Base-by-base conservation (phyloP, 2,329 filamentous ascomycete genomes). In the Dendryphion nanum region DNA sequence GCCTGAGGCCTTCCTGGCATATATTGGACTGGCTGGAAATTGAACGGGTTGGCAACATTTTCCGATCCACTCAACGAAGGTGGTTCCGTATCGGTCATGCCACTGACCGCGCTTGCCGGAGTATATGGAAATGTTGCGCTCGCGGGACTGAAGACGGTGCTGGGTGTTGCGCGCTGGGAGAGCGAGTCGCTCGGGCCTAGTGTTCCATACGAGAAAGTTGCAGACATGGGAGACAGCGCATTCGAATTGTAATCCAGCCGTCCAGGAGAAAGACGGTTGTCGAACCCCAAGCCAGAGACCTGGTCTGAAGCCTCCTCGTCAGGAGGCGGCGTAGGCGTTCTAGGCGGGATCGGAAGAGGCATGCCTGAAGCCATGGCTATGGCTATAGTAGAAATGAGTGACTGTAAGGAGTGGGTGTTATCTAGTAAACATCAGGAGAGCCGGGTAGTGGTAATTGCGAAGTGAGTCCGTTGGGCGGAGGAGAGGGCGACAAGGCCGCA, bases 21-120 rank as follows among this genome's bases (percentile, higher is more conserved):
- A 50, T 75, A 75, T 45, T 68, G 60, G 34, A 69, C 61, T 1
- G 91, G 86, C 69, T 94, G 82, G 68, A 97, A 97, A 69, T 97
- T 97, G 79, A 98, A 97, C 1, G 91, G 91, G 49, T 83, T 86
- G 40, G 70, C 71, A 13, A 63, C 64, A 42, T 57, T 63, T 29
- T 66, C 61, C 8, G 58, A 57, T 6, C 53, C 54, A 37, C 50
- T 61, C 48, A 55, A 32, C 6, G 58, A 61, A 13, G 57, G 50
- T 18, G 48, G 42, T 15, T 62, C 60, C 10, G 48, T 51, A 29
- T 63, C 59, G 28, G 49, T 60, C 18, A 47, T 44, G 2, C 53
- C 58, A 37, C 55, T 61, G 33, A 50, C 39, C 20, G 47, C 48
- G 37, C 51, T 65, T 32, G 49, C 52, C 13, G 57, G 56, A 4